Conservation (phyloP, 352 stramenopile genomes). For the Globisporangium cylindrosporum region DNA sequence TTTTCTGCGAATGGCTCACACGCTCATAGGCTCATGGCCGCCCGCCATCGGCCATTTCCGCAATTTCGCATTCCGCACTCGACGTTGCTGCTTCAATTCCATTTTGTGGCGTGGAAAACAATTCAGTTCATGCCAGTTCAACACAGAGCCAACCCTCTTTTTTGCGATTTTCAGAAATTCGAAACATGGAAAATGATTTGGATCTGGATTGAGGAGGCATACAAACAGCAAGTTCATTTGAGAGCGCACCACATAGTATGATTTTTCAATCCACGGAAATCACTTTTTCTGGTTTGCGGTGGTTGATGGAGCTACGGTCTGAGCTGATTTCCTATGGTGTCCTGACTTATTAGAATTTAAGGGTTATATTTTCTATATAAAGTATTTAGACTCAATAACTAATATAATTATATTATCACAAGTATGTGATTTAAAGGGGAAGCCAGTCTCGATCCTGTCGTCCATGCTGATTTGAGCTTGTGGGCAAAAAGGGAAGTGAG, state of each 20-base stretch:
- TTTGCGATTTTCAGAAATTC: background rate
- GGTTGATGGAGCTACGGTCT: background rate
- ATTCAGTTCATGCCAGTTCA: background rate
- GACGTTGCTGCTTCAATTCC: background rate
- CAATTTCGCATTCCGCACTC: background rate
- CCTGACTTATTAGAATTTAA: background rate
- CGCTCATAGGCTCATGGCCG: background rate
- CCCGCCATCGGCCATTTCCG: background rate
- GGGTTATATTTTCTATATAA: background rate
- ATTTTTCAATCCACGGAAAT: background rate
- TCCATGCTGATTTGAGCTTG: conserved; percentile 6
- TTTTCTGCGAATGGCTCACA: conserved; percentile 12
- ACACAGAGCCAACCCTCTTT: background rate
- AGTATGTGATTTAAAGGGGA: background rate
- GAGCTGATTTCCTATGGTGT: background rate
- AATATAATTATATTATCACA: background rate
- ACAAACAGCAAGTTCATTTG: conserved; percentile 7
- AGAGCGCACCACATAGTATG: background rate
- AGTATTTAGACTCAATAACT: background rate
- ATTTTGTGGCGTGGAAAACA: background rate
- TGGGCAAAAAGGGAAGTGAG: background rate
- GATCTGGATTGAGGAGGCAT: background rate
- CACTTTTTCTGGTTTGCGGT: background rate
- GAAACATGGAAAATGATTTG: conserved; percentile 3
- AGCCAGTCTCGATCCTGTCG: background rate